phyloP scores from a whole-genome alignment of 306 rosid species.

The Castanea mollissima region DNA sequence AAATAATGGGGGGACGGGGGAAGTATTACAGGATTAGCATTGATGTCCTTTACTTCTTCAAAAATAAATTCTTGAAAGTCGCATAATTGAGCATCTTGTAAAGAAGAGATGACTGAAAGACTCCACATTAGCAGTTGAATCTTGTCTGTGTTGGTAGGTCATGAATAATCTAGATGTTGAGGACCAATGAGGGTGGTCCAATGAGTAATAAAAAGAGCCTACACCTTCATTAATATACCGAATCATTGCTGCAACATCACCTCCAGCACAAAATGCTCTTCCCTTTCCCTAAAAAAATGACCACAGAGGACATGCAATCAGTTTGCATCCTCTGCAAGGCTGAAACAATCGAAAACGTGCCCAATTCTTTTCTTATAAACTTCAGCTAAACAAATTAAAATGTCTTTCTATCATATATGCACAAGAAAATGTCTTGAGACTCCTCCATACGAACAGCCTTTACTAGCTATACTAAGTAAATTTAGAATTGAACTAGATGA shows the following conservation, averaged over 20 bases:
- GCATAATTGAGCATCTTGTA: no score
- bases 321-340: background rate
- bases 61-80: no score
- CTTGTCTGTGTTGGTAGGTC: no score
- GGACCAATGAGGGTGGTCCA: slow-evolving; percentile 2
- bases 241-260: slow-evolving; percentile 78
- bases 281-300: slow-evolving; percentile 70
- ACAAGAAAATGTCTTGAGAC: background rate
- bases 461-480: background rate
- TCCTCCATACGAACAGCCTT: background rate
- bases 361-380: background rate
- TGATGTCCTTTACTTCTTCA: no score
- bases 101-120: no score
- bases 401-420: background rate
- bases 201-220: slow-evolving; percentile 16
- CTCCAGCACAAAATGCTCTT: slow-evolving; percentile 97
- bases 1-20: background rate
- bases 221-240: slow-evolving; percentile 42
- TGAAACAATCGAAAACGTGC: slow-evolving; percentile 2
- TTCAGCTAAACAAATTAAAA: background rate
- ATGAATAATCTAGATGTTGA: background rate
- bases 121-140: no score
- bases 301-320: slow-evolving; percentile 17
- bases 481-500: no score
- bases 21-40: no score